Base-by-base conservation (phyloP, 2,329 filamentous ascomycete genomes). In the Clonostachys rosea region DNA sequence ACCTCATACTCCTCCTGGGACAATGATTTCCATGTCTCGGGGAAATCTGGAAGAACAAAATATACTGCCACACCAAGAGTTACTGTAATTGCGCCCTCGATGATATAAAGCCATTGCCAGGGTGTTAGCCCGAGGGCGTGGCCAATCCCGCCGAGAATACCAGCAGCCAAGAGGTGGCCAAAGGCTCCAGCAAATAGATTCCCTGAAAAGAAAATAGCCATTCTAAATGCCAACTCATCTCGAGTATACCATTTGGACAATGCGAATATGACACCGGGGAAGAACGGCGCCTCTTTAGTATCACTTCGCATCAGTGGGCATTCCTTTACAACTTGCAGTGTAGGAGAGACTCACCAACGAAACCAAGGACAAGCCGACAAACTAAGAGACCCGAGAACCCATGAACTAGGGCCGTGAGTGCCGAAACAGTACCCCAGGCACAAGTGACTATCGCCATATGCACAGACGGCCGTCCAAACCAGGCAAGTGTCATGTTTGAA, bases 211-310 rank as follows among this genome's bases (percentile, higher is more conserved):
- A 83, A 61, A 33, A 83, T 70, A 47, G 78, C 76, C 53, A 81
- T 79, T 44, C 78, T 66, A 45, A 67, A 64, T 11, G 73, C 71
- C 51, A 83, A 54, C 62, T 81, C 78, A 43, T 75, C 73, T 42
- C 80, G 72, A 2, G 82, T 86, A 61, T 87, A 87, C 76, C 81
- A 86, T 54, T 83, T 81, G 0, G 78, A 82, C 16, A 86, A 69
- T 41, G 84, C 78, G 41, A 84, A 70, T 10, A 85, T 69, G 0
- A 79, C 78, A 40, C 83, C 83, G 0, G 83, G 83, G 24, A 84
- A 67, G 60, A 84, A 85, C 1, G 81, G 80, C 0, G 83, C 83
- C 59, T 85, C 77, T 30, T 30, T 8, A 30, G 9, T 30, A 30
- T 10, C 24, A 30, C 24, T 30, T 30, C 6, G 24, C 24, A 6